These are phyloP conservation scores for Ogataea henricii DNA, from an alignment of 805 yeast species.

Conservation along the genomic window DNA sequence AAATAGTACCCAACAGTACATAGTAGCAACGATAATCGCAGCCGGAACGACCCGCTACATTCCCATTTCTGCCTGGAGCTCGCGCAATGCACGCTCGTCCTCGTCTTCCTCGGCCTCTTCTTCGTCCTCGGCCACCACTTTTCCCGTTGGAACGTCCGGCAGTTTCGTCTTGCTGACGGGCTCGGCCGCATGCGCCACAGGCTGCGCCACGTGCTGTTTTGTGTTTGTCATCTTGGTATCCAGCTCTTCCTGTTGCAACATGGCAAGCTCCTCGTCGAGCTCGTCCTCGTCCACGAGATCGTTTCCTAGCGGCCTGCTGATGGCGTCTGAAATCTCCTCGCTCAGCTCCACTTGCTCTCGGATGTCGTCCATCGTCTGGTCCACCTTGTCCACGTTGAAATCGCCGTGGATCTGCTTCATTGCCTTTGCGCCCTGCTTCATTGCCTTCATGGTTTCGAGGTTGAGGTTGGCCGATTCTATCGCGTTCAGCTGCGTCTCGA, in stretches of 20 bases:
- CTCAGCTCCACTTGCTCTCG: slow-evolving; percentile 95
- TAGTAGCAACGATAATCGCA: not conserved
- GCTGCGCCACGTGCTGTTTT: slow-evolving; percentile 36
- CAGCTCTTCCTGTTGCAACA: slow-evolving; percentile 82
- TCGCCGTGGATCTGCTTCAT: slow-evolving; percentile 96
- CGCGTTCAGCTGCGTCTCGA: slow-evolving; percentile 86
- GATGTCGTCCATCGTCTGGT: slow-evolving; percentile 96
- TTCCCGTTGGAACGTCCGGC: slow-evolving; percentile 49
- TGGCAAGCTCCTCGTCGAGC: slow-evolving; percentile 87
- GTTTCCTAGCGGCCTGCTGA: slow-evolving; percentile 86
- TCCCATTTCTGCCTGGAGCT: slow-evolving; percentile 89
- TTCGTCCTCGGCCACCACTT: slow-evolving; percentile 42
- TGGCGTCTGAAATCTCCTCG: slow-evolving; percentile 95
- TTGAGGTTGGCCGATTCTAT: slow-evolving; percentile 95
- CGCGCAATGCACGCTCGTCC: slow-evolving; percentile 79
- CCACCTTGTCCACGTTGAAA: slow-evolving; percentile 94
- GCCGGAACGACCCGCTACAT: slow-evolving; percentile 8
- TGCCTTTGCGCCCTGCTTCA: slow-evolving; percentile 96
- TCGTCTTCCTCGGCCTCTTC: slow-evolving; percentile 70
- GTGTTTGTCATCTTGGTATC: slow-evolving; percentile 57
- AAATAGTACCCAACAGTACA: no score
- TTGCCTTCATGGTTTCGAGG: slow-evolving; percentile 96
- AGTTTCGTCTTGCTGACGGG: slow-evolving; percentile 33
- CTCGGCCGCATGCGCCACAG: slow-evolving; percentile 22
- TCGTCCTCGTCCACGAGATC: slow-evolving; percentile 85